Evolutionary conservation across 176 grass and related monocot genomes (phyloP), one percentile per base, ranked within the genome.

Genomic region (Saccharum officinarum): DNA sequence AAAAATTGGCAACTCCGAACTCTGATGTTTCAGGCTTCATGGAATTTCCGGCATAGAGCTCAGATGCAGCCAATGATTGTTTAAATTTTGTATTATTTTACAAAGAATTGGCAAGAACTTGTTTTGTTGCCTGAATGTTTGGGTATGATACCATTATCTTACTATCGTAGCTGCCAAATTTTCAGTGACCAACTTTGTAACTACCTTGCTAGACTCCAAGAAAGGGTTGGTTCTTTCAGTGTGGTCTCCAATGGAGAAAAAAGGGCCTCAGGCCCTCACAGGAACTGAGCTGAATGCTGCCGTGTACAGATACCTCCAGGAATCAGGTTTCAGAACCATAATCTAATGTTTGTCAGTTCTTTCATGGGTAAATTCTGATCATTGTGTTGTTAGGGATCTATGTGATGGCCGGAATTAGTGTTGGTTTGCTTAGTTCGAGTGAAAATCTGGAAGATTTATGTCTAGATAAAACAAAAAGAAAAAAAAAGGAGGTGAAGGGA

Each of bases 301-400:
- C 75, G 73, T 90, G 65, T 90, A 86, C 67, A 80, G 84, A 38
- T 90, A 90, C 83, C 79, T 90, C 71, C 66, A 68, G 34, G 83
- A 90, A 40, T 90, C 88, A 81, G 87, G 77, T 89, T 38, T 37
- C 28, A 23, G 6, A 55, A 63, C 20, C n/a, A 44, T 60, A 63
- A 16, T 16, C 26, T 28, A 44, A 61, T 13, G 16, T 28, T 30
- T 67, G 7, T 16, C 10, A 5, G 16, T 40, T 30, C 17, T 85
- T n/a, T 60, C 34, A 14, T 45, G 40, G 28, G 44, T 66, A 40
- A 36, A 72, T 66, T 13, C 1, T 62, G 23, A 36, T 37, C 42
- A 6, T 40, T 47, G 72, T 78, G 13, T 86, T 66, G 20, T 80
- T 64, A 62, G 38, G 8, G 59, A 30, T 26, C 39, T 26, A 72